Percentiles rank a stretch among this genome's conserved stretches.
Conservation (phyloP, 768 basidiomycete genomes). For the Suillus placidus region DNA sequence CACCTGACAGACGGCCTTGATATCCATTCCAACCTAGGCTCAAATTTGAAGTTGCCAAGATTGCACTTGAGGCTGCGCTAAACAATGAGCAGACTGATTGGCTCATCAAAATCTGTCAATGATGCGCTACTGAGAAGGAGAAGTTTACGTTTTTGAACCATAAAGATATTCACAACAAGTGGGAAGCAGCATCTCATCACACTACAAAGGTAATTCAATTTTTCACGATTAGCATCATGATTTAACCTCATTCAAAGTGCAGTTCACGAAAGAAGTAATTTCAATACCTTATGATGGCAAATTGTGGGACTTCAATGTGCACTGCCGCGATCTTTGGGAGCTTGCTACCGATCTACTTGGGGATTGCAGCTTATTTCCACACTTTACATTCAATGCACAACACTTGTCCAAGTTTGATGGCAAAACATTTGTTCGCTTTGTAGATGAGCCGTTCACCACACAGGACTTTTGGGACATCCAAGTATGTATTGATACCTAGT, state of each 20-base stretch:
- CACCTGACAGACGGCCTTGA: too few species aligned
- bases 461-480: constrained; percentile 39
- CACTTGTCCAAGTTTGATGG: constrained; percentile 14
- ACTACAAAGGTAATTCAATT: too few species aligned
- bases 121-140: constrained; percentile 6
- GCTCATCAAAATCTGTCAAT: constrained; percentile 24
- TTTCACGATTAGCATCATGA: too few species aligned
- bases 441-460: constrained; percentile 42
- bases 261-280: too few species aligned
- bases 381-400: constrained; percentile 37
- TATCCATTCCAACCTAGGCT: too few species aligned
- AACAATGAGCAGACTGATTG: constrained; percentile 21
- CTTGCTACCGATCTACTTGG: constrained; percentile 32
- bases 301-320: constrained; percentile 21
- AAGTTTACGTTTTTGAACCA: too few species aligned
- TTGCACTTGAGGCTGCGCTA: too few species aligned
- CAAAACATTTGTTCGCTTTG: constrained; percentile 27
- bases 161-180: too few species aligned
- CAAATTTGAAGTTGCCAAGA: too few species aligned
- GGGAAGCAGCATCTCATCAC: too few species aligned
- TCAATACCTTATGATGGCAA: constrained; percentile 17
- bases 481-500: constrained; percentile 22
- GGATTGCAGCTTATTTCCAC: constrained; percentile 25
- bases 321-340: constrained; percentile 25
- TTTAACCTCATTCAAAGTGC: too few species aligned